These are phyloP conservation scores for Polytrichum formosum DNA, from an alignment of 225 moss, liverwort and hornwort species.

Conservation along the genomic window DNA sequence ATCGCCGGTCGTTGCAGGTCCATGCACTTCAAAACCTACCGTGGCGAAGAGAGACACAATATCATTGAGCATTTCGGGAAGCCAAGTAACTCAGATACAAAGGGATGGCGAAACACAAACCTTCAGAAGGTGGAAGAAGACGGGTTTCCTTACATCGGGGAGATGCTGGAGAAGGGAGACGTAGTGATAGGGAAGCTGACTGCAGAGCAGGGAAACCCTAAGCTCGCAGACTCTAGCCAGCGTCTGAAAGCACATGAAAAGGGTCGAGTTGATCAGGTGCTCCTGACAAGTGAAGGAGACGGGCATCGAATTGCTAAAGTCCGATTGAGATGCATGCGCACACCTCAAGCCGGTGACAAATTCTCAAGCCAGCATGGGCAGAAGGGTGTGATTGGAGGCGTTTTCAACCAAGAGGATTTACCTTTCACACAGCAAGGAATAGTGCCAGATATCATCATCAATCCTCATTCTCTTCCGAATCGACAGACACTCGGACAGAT, in stretches of 20 bases:
- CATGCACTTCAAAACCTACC: conserved; percentile 67
- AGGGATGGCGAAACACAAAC: conserved; percentile 16
- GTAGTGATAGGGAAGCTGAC: conserved; percentile 70
- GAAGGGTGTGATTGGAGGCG: conserved; percentile 82
- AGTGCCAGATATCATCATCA: conserved; percentile 85
- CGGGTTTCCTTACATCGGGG: conserved; percentile 74
- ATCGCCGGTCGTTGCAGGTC: conserved; percentile 24
- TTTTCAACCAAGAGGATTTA: conserved; percentile 80
- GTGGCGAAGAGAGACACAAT: conserved; percentile 56
- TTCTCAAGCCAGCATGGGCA: conserved; percentile 92
- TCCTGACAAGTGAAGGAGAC: conserved; percentile 66
- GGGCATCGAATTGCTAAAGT: conserved; percentile 74
- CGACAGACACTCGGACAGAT: conserved; percentile 88
- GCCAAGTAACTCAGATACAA: conserved; percentile 33
- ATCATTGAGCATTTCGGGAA: conserved; percentile 66
- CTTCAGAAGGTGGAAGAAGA: conserved; percentile 63
- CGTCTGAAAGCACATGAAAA: conserved; percentile 64
- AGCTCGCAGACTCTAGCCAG: conserved; percentile 58
- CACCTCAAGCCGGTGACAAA: conserved; percentile 82
- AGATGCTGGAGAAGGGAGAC: conserved; percentile 48
- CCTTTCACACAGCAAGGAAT: conserved; percentile 82
- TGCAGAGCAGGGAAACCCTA: conserved; percentile 24
- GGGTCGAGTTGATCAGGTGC: conserved; percentile 75
- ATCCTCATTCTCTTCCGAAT: conserved; percentile 81
- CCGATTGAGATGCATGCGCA: conserved; percentile 51